These are phyloP conservation scores for Gastrolobium villosum DNA, from an alignment of 306 rosid genomes.

Conservation along the genomic window DNA sequence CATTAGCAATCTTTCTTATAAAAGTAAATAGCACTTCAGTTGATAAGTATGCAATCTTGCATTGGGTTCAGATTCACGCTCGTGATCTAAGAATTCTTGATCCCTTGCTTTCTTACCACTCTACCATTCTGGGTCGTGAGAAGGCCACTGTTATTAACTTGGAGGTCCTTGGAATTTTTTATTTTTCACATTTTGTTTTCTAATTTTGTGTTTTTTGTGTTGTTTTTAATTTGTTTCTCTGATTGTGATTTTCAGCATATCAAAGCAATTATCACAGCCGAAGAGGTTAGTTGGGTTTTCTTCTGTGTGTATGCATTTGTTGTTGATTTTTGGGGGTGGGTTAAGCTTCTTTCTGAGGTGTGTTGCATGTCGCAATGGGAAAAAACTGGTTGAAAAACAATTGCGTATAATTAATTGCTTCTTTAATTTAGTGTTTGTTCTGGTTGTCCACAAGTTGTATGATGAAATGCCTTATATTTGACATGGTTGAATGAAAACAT, in stretches of 20 bases:
- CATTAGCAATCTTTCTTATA: too few relatives aligned
- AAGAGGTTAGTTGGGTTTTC: constrained; percentile 70
- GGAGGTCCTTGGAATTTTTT: constrained; percentile 59
- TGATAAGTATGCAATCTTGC: constrained; percentile 92
- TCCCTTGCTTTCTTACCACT: constrained; percentile 89
- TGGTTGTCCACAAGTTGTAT: too few relatives aligned
- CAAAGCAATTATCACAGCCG: constrained; percentile 96
- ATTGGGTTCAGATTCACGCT: constrained; percentile 88
- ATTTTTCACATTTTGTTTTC: neutral
- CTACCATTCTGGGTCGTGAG: constrained; percentile 90
- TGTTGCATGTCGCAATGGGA: neutral
- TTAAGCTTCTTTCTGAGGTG: too few relatives aligned
- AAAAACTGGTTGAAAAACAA: neutral
- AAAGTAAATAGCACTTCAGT: too few relatives aligned
- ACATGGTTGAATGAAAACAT: too few relatives aligned
- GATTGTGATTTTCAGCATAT: constrained; percentile 74
- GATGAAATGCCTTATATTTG: too few relatives aligned
- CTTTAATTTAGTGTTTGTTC: too few relatives aligned
- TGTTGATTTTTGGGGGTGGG: constrained; percentile 5
- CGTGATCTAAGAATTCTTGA: constrained; percentile 96
- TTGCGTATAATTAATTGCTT: too few relatives aligned
- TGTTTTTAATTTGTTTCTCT: constrained; percentile 5
- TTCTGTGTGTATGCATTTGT: neutral
- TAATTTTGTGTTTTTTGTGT: neutral
- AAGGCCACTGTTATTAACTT: constrained; percentile 93